Evolutionary conservation across 1,139 yeast species (phyloP), one percentile per base, ranked within the genome.

Genomic region (Diutina rugosa): DNA sequence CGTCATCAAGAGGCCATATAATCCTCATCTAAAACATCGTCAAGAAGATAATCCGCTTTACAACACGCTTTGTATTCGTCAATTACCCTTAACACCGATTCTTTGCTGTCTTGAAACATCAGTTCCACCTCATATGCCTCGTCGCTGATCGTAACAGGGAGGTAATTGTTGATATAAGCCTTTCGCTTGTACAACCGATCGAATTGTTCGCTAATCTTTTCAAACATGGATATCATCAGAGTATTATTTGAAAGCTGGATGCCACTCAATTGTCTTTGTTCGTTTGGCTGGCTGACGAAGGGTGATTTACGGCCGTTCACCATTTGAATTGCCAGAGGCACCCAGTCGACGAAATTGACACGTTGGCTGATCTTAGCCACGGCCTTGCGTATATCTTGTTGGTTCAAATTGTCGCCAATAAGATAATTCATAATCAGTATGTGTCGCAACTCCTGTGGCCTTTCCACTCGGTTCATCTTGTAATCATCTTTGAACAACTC

Each of bases 111-210:
- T 57, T 78, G 80, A 65, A 93, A 93, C 69, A 89, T 89, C 30
- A 82, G 90, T 64, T 87, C 73, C 5, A 87, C 87, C 38, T 72
- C 63, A 28, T 62, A 63, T 56, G 74, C 61, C 58, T 75, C 79
- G 14, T 69, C 72, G 9, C 64, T 59, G 64, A 83, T 83, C 55
- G 79, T 79, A 48, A 75, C 68, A 53, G 76, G 84, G 38, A 81
- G 74, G 69, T 90, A 93, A 57, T 85, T 87, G 60, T 88, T 93
- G 59, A 93, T 72, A 65, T 91, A 93, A 0, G 99, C 99, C 57
- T 83, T 84, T 59, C 95, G 77, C 57, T 82, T 82, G 62, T 88
- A 89, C 55, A 93, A 77, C 56, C 84, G 78, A 63, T 93, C 97
- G 67, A 85, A 93, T 62, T 91, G 95, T 59, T 77, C 80, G 45